Base-by-base conservation (phyloP, 2,329 filamentous ascomycete species). In the Berkeleyomyces rouxiae region DNA sequence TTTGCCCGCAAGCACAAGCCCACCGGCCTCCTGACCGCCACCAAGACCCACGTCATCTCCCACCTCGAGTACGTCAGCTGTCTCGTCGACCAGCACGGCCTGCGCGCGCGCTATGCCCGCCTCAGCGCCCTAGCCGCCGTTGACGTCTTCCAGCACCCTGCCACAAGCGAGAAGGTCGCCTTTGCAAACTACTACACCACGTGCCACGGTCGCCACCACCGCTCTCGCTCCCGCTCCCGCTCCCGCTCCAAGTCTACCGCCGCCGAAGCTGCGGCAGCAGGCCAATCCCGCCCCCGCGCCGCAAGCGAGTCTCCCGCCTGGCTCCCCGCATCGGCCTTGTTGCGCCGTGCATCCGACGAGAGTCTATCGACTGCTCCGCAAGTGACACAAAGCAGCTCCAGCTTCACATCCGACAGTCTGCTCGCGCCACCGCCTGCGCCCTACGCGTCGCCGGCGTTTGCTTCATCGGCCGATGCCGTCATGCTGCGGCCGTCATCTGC, bases 141-240 rank as follows among this genome's bases (percentile, higher is more conserved):
- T 3, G 80, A 88, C 16, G 82, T 86, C 66, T 68, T 79, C 1
- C 72, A 69, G 59, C 66, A 68, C 53, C 61, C 66, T 55, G 67
- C 16, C 37, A 63, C 63, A 44, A 60, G 10, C 64, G 64, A 1
- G 64, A 77, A 85, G 61, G 81, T 93, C 9, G 80, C 90, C 13
- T 96, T 96, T 68, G 78, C 89, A 63, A 96, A 96, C 70, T 96
- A 95, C 71, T 96, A 92, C 70, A 95, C 90, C 0, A 81, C 87
- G n/a, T 90, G 87, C 67, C 86, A 86, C 7, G 90, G 90, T 3
- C 78, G 82, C 64, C 78, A 11, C 51, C 23, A 23, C 23, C 23
- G 23, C 23, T 23, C 23, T 2, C 23, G 2, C 23, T 23, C 23
- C 23, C 23, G 23, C 23, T 23, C 23, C 23, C 23, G 2, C 23